These are phyloP conservation scores for Ilex asprella DNA, from an alignment of 257 asterid genomes.

Conservation along the genomic window DNA sequence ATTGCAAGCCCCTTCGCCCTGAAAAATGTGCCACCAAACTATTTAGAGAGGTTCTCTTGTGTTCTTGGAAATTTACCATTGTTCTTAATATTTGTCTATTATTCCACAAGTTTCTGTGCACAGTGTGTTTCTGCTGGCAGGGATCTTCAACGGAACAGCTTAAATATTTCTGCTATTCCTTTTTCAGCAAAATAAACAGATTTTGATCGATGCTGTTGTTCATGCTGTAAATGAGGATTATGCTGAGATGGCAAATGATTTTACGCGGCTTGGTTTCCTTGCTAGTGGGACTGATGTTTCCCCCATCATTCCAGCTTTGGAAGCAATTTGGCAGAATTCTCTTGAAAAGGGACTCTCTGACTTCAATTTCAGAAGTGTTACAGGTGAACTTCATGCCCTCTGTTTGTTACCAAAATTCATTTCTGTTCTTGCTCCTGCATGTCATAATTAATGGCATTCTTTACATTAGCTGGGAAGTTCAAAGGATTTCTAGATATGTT, in stretches of 20 bases:
- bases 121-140: background rate
- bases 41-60: too few species aligned
- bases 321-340: conserved; percentile 97
- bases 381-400: conserved; percentile 41
- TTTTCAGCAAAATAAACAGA: conserved; percentile 94
- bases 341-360: conserved; percentile 93
- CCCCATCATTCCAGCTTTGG: conserved; percentile 94
- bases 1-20: background rate
- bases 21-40: background rate
- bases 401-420: background rate
- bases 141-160: conserved; percentile 6
- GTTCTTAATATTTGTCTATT: too few species aligned
- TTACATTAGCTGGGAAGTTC: too few species aligned
- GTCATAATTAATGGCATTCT: too few species aligned
- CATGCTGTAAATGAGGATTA: conserved; percentile 99
- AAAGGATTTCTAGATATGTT: too few species aligned
- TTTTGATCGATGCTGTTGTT: conserved; percentile 95
- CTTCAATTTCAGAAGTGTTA: conserved; percentile 93
- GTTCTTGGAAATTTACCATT: background rate
- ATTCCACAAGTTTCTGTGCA: too few species aligned
- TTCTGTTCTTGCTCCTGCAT: background rate
- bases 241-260: conserved; percentile 98
- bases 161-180: conserved; percentile 10
- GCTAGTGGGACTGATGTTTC: conserved; percentile 96
- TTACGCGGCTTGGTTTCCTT: conserved; percentile 95